phyloP scores from a whole-genome alignment of 805 yeast genomes.

The Candida oleophila region DNA sequence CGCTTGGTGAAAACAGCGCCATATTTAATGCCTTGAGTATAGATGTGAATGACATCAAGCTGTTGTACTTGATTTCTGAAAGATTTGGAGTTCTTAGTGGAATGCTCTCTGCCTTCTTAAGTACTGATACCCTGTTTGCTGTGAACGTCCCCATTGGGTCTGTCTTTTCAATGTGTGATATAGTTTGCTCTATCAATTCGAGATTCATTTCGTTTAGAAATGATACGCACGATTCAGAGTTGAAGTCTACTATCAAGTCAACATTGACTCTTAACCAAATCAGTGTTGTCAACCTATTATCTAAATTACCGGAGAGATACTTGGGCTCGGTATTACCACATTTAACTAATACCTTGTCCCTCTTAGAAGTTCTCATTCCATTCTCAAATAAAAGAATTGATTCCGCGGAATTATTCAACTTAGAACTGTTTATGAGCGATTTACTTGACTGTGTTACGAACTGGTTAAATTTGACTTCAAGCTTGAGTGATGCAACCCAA shows the following conservation, averaged over 20 bases:
- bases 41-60: slow-evolving; percentile 56
- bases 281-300: slow-evolving; percentile 44
- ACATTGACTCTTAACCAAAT: slow-evolving; percentile 47
- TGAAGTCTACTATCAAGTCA: slow-evolving; percentile 43
- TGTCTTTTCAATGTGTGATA: slow-evolving; percentile 50
- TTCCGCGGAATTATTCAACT: slow-evolving; percentile 28
- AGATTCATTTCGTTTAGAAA: slow-evolving; percentile 55
- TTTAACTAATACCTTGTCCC: slow-evolving; percentile 47
- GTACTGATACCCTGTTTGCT: slow-evolving; percentile 53
- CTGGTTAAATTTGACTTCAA: slow-evolving; percentile 34
- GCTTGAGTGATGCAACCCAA: slow-evolving; percentile 48
- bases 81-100: slow-evolving; percentile 49
- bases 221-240: slow-evolving; percentile 55
- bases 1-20: slow-evolving; percentile 31
- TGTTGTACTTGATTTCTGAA: slow-evolving; percentile 50
- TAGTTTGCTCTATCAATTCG: slow-evolving; percentile 53
- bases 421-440: slow-evolving; percentile 43
- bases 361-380: slow-evolving; percentile 63
- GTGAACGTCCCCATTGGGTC: slow-evolving; percentile 65
- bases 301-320: slow-evolving; percentile 31
- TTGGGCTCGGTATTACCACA: slow-evolving; percentile 46
- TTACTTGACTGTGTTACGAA: slow-evolving; percentile 25
- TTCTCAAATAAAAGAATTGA: slow-evolving; percentile 35
- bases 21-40: slow-evolving; percentile 35
- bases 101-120: slow-evolving; percentile 36